A percentile compares a stretch with the other conserved stretches of the same genome.
phyloP scores from a whole-genome alignment of 805 yeast genomes.

The Maudiozyma bulderi region DNA sequence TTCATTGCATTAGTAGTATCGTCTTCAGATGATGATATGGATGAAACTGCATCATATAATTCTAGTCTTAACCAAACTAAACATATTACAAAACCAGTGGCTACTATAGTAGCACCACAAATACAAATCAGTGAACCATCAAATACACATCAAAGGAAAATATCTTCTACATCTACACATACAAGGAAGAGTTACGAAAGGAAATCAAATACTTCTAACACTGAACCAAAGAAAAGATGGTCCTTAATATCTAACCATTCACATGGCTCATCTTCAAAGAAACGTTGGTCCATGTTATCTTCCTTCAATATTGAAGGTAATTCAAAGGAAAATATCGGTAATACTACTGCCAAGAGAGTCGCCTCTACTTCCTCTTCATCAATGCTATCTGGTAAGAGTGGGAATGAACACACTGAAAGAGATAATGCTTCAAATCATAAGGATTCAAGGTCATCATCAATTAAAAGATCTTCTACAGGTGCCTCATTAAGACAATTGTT shows the following conservation, averaged over 20 bases:
- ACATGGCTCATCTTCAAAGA: constrained; percentile 16
- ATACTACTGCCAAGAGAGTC: constrained; percentile 2
- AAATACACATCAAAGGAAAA: background rate
- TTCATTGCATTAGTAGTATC: constrained; percentile 27
- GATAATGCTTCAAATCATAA: background rate
- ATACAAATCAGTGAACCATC: background rate
- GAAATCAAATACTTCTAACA: background rate
- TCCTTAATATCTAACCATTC: constrained; percentile 24
- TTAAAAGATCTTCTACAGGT: constrained; percentile 26
- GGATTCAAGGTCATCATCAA: constrained; percentile 1
- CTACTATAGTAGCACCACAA: constrained; percentile 3
- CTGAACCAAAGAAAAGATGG: constrained; percentile 17
- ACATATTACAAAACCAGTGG: no score
- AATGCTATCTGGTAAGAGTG: constrained; percentile 5
- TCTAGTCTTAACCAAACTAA: background rate
- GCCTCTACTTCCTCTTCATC: constrained; percentile 3
- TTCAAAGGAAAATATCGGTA: background rate
- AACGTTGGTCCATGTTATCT: constrained; percentile 26
- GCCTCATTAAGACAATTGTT: constrained; percentile 26
- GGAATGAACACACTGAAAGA: background rate
- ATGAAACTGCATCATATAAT: background rate
- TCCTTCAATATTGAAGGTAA: constrained; percentile 12
- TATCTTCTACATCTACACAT: constrained; percentile 4
- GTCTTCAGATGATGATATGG: constrained; percentile 18
- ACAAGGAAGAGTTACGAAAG: background rate